Conservation (phyloP, 140 eudicot species). For the Artemisia princeps region DNA sequence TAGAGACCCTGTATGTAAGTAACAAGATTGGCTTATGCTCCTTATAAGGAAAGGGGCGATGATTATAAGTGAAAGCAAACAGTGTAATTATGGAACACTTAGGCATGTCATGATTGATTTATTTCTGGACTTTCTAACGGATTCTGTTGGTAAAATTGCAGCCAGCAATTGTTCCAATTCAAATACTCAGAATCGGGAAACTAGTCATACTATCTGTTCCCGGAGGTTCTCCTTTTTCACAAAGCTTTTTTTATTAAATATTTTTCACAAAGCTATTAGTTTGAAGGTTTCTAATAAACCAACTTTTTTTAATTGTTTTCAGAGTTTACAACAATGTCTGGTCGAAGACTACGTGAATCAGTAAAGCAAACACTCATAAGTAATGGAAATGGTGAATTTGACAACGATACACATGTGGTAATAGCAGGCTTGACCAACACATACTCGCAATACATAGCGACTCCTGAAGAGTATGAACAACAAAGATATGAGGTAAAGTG, state of each 20-base stretch:
- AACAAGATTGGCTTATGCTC: too few relatives aligned
- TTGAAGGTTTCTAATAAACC: background rate
- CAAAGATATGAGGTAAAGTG: slow-evolving; percentile 56
- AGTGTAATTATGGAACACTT: too few relatives aligned
- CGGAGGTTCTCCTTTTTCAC: slow-evolving; percentile 42
- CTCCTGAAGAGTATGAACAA: slow-evolving; percentile 54
- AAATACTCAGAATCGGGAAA: slow-evolving; percentile 62
- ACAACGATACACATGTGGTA: slow-evolving; percentile 37
- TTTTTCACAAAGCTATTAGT: background rate
- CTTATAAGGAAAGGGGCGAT: too few relatives aligned
- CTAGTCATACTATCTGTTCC: slow-evolving; percentile 59
- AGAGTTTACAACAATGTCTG: slow-evolving; percentile 85
- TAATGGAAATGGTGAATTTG: slow-evolving; percentile 40
- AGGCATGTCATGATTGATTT: background rate
- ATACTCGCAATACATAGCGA: slow-evolving; percentile 62
- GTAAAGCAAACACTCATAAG: slow-evolving; percentile 52
- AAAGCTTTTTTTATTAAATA: background rate
- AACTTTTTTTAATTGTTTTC: slow-evolving; percentile 7
- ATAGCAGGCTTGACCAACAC: slow-evolving; percentile 74
- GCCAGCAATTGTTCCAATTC: slow-evolving; percentile 73
- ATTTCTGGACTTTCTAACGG: background rate
- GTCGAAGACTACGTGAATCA: slow-evolving; percentile 59
- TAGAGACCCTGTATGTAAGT: too few relatives aligned
- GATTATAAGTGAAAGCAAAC: too few relatives aligned
- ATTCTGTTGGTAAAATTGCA: slow-evolving; percentile 17